Evolutionary conservation across 768 basidiomycete genomes (phyloP).

Genomic region (Suillus subaureus): DNA sequence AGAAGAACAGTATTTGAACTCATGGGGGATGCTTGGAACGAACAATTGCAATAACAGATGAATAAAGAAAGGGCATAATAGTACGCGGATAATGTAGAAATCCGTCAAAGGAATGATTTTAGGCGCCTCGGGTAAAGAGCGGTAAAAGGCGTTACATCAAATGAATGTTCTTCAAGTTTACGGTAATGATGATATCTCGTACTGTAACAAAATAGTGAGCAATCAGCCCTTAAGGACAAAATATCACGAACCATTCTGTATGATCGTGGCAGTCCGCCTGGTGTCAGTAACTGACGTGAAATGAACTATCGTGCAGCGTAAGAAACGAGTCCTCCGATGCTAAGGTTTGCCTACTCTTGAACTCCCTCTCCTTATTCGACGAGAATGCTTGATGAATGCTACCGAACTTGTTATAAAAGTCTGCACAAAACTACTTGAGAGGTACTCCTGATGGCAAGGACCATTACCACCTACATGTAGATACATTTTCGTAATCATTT

Average conservation of each 20-base stretch:
- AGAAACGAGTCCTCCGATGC: conserved; percentile 6
- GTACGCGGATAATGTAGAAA: conserved; percentile 9
- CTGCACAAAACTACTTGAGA: conserved; percentile 37
- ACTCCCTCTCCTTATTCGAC: conserved; percentile 70
- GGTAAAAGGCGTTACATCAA: conserved; percentile 28
- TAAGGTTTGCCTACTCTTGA: conserved; percentile 56
- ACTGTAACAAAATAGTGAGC: conserved; percentile 40
- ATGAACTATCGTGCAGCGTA: conserved; percentile 53
- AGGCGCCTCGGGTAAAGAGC: neutral
- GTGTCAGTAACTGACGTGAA: conserved; percentile 84
- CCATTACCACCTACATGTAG: conserved; percentile 58
- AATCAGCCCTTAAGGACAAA: conserved; percentile 4
- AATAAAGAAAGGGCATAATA: conserved; percentile 13
- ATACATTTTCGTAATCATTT: conserved; percentile 78
- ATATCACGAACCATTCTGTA: conserved; percentile 59
- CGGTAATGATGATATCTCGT: conserved; percentile 69
- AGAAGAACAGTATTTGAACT: conserved; percentile 9
- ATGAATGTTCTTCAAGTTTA: conserved; percentile 60
- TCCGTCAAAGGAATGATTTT: neutral
- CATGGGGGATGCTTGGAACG: conserved; percentile 11
- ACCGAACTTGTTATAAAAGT: conserved; percentile 74
- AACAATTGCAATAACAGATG: conserved; percentile 9
- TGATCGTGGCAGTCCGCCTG: conserved; percentile 70
- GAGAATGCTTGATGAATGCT: conserved; percentile 67
- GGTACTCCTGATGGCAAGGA: neutral